These are phyloP conservation scores for Lophiostoma macrostomum DNA, from an alignment of 495 filamentous ascomycete genomes.

Conservation along the genomic window DNA sequence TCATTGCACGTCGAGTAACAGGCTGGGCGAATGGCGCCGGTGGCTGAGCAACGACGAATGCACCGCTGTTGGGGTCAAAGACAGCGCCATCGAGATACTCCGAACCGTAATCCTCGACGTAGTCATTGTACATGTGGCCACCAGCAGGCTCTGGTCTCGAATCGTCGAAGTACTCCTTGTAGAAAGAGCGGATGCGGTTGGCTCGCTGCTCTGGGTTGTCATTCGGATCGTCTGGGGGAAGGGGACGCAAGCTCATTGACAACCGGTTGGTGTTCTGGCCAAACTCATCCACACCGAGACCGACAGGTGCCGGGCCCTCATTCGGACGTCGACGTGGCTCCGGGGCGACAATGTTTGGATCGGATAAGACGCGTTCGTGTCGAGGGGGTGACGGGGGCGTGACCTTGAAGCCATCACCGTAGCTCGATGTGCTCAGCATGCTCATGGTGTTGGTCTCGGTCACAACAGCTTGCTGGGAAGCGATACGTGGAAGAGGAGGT, in stretches of 20 bases:
- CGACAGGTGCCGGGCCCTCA: constrained; percentile 33
- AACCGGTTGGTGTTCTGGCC: constrained; percentile 63
- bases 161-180: constrained; percentile 98
- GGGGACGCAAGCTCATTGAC: constrained; percentile 86
- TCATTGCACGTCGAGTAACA: constrained; percentile 89
- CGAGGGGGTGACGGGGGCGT: constrained; percentile 43
- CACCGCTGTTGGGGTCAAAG: constrained; percentile 72
- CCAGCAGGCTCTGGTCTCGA: constrained; percentile 55
- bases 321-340: constrained; percentile 24
- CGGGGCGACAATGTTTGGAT: constrained; percentile 4
- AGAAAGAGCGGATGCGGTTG: constrained; percentile 96
- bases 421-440: constrained; percentile 52
- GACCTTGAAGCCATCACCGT: constrained; percentile 60
- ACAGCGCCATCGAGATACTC: constrained; percentile 63
- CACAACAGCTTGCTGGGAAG: constrained; percentile 39
- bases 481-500: constrained; percentile 28
- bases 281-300: constrained; percentile 55
- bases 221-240: constrained; percentile 81
- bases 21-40: constrained; percentile 72
- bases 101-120: constrained; percentile 68
- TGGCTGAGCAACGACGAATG: constrained; percentile 63
- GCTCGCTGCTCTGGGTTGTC: constrained; percentile 91
- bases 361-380: neutral
- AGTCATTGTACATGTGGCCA: constrained; percentile 42
- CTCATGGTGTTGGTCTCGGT: constrained; percentile 30